Evolutionary conservation across 2,329 filamentous ascomycete genomes (phyloP).

Genomic region (Mycosphaerella sp.): DNA sequence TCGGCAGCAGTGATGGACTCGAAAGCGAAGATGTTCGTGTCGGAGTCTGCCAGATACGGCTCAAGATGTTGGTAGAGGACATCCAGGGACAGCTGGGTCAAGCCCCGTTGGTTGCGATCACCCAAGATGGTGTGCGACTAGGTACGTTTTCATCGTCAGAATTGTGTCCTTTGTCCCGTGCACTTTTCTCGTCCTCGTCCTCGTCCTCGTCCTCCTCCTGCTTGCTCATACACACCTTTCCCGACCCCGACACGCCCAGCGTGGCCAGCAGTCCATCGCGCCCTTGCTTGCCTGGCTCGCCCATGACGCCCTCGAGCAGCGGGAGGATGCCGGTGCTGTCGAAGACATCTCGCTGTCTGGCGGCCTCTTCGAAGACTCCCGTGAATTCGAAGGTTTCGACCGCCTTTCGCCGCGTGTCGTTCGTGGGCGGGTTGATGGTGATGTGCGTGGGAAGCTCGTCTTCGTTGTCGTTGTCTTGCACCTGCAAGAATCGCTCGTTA

Average conservation of each 20-base stretch:
- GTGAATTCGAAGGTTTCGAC: conserved; percentile 95
- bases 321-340: conserved; percentile 67
- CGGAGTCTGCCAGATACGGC: conserved; percentile 59
- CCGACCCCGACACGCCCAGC: conserved; percentile 87
- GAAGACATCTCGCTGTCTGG: conserved; percentile 81
- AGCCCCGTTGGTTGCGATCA: conserved; percentile 74
- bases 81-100: conserved; percentile 88
- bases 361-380: conserved; percentile 80
- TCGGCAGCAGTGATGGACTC: conserved; percentile 72
- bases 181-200: not conserved
- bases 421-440: conserved; percentile 59
- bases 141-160: conserved; percentile 9
- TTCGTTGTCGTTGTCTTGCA: conserved; percentile 51
- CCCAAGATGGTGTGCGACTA: conserved; percentile 95
- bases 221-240: conserved; percentile 60
- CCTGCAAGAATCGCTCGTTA: conserved; percentile 67
- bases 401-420: conserved; percentile 74
- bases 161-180: too few species aligned
- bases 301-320: conserved; percentile 75
- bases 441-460: conserved; percentile 44
- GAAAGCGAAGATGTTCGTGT: conserved; percentile 55
- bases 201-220: not conserved
- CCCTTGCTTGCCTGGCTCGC: conserved; percentile 64
- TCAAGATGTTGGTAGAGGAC: conserved; percentile 79
- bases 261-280: conserved; percentile 88